Conservation (phyloP, 23 red algal genomes). For the Pyropia haitanensis region DNA sequence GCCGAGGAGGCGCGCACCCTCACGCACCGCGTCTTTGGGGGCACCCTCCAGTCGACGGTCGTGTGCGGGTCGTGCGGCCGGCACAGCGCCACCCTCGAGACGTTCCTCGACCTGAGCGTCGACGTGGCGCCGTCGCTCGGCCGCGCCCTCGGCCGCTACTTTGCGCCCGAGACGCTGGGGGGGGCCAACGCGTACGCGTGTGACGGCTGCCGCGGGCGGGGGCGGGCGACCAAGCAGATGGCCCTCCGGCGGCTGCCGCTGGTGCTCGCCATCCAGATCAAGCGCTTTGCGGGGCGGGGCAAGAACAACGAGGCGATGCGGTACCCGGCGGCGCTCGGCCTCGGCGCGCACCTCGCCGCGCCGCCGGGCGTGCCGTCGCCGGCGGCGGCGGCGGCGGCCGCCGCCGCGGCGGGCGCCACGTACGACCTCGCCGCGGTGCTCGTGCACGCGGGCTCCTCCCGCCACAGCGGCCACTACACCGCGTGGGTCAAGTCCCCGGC, state of each 20-base stretch:
- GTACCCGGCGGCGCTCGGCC: constrained; percentile 40
- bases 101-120: constrained; percentile 84
- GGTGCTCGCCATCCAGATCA: constrained; percentile 79
- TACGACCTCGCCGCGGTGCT: constrained; percentile 44
- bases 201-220: constrained; percentile 28
- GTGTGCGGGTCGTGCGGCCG: constrained; percentile 40
- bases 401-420: constrained; percentile 3
- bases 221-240: constrained; percentile 53
- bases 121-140: constrained; percentile 41
- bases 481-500: constrained; percentile 29
- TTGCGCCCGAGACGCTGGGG: constrained; percentile 43
- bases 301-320: constrained; percentile 23
- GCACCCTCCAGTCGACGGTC: constrained; percentile 44
- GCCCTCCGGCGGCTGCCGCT: constrained; percentile 52
- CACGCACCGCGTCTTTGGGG: constrained; percentile 78
- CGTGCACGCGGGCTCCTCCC: constrained; percentile 40
- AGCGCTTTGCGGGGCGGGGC: constrained; percentile 65
- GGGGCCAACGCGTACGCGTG: constrained; percentile 80
- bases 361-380: constrained; percentile 1
- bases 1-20: constrained; percentile 33
- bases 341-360: constrained; percentile 37
- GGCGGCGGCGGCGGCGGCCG: constrained; percentile 9
- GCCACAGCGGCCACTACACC: constrained; percentile 40
- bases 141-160: constrained; percentile 51
- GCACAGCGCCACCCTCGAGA: constrained; percentile 41